Percentiles rank a stretch among this genome's conserved stretches.
These are phyloP conservation scores for Moesziomyces sp. DNA, from an alignment of 1,284 basidiomycete genomes.

Conservation along the genomic window DNA sequence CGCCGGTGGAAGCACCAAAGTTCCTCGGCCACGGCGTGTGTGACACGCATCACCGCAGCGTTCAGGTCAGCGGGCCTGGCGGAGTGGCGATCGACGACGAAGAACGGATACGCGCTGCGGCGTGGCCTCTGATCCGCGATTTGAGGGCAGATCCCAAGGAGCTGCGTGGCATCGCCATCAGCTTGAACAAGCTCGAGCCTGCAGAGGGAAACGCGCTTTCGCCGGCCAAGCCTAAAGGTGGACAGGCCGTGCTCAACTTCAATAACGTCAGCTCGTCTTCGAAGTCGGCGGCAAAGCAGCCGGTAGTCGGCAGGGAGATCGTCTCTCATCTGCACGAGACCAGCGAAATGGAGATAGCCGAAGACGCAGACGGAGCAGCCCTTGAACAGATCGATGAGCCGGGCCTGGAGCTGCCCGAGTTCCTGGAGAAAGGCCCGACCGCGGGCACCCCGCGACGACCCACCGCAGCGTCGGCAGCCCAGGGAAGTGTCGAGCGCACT, in stretches of 20 bases:
- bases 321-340: too few species aligned
- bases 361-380: conserved; percentile 16
- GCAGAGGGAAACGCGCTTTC: conserved; percentile 44
- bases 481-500: neutral
- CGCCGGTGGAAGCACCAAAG: conserved; percentile 94
- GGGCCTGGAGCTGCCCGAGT: conserved; percentile 18
- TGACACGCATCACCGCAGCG: conserved; percentile 82
- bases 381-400: conserved; percentile 25
- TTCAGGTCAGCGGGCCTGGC: conserved; percentile 70
- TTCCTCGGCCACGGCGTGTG: conserved; percentile 93
- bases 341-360: neutral
- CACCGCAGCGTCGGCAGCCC: neutral
- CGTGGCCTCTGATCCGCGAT: conserved; percentile 79
- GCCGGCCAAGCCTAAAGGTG: conserved; percentile 21
- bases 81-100: conserved; percentile 77
- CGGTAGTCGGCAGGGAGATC: too few species aligned
- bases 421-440: conserved; percentile 30
- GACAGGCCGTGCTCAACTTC: conserved; percentile 39
- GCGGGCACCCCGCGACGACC: conserved; percentile 33
- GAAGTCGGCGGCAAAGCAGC: neutral
- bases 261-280: conserved; percentile 1
- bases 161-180: conserved; percentile 90
- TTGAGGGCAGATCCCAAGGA: conserved; percentile 84
- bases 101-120: conserved; percentile 78
- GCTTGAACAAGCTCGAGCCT: conserved; percentile 82